These are phyloP conservation scores for Aspergillus kassunensis DNA, from an alignment of 495 filamentous ascomycete genomes.

Conservation along the genomic window DNA sequence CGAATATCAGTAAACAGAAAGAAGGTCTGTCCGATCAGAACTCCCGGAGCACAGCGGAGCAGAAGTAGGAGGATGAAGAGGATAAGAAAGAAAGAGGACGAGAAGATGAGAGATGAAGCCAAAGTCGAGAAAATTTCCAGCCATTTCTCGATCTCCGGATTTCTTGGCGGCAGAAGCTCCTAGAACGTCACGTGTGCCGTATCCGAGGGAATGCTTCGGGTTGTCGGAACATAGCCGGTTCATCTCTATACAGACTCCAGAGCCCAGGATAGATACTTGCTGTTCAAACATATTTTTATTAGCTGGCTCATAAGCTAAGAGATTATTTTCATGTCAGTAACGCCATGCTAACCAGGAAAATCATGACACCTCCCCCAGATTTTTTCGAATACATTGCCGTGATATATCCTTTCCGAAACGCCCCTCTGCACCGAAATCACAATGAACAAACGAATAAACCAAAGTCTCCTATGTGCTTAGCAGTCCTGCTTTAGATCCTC, in stretches of 20 bases:
- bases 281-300: too few relatives aligned
- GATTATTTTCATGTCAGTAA: not conserved
- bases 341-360: not conserved
- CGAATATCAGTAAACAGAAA: conserved; percentile 12
- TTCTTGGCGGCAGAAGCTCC: conserved; percentile 44
- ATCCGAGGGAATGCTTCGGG: conserved; percentile 31
- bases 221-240: conserved; percentile 20
- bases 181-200: conserved; percentile 44
- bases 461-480: not conserved
- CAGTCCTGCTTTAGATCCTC: not conserved
- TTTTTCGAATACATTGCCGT: not conserved
- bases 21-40: conserved; percentile 26
- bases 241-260: not conserved
- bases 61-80: conserved; percentile 20
- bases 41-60: conserved; percentile 28
- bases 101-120: conserved; percentile 38
- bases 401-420: not conserved
- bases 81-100: conserved; percentile 22
- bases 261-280: too few relatives aligned
- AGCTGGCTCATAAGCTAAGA: too few relatives aligned
- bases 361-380: too few relatives aligned
- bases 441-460: not conserved
- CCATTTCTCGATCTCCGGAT: conserved; percentile 45
- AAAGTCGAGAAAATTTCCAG: conserved; percentile 51
- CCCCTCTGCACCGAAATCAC: not conserved